Evolutionary conservation across 2,329 filamentous ascomycete genomes (phyloP).

Genomic region (Penicillium sp.): DNA sequence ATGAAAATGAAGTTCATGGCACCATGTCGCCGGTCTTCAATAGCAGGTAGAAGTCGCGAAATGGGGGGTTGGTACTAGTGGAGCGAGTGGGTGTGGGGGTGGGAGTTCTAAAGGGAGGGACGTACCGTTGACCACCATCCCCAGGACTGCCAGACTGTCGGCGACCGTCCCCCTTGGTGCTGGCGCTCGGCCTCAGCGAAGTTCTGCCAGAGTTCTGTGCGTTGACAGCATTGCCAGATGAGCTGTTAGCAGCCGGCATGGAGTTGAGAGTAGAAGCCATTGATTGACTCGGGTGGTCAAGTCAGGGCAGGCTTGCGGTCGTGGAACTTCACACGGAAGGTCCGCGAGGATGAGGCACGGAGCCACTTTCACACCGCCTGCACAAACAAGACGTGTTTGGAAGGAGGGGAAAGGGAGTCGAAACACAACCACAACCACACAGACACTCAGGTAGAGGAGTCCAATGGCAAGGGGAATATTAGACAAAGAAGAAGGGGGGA

Average conservation of each 20-base stretch:
- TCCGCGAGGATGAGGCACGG: conserved; percentile 32
- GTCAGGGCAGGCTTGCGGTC: conserved; percentile 34
- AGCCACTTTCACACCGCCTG: conserved; percentile 41
- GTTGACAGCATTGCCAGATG: conserved; percentile 38
- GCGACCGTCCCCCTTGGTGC: conserved; percentile 55
- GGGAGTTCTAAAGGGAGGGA: conserved; percentile 15
- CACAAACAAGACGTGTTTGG: conserved; percentile 27
- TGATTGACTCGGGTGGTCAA: conserved; percentile 31
- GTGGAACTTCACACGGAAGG: conserved; percentile 38
- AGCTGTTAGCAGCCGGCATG: conserved; percentile 36
- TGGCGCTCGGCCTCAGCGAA: conserved; percentile 53
- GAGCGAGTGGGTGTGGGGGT: conserved; percentile 1
- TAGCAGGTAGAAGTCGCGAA: background rate
- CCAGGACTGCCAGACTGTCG: conserved; percentile 58
- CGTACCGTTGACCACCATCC: conserved; percentile 58
- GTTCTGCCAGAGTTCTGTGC: conserved; percentile 42
- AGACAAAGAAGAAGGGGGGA: conserved; percentile 9
- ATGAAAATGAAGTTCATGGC: background rate
- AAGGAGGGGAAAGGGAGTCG: conserved; percentile 10
- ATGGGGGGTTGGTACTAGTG: background rate
- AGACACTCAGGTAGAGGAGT: background rate
- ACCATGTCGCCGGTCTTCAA: background rate
- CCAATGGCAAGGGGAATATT: conserved; percentile 8
- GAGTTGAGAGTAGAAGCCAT: conserved; percentile 47
- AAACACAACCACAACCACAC: conserved; percentile 3